Base-by-base conservation (phyloP, 2,329 filamentous ascomycete genomes). In the Magnaporthiopsis rhizophila region DNA sequence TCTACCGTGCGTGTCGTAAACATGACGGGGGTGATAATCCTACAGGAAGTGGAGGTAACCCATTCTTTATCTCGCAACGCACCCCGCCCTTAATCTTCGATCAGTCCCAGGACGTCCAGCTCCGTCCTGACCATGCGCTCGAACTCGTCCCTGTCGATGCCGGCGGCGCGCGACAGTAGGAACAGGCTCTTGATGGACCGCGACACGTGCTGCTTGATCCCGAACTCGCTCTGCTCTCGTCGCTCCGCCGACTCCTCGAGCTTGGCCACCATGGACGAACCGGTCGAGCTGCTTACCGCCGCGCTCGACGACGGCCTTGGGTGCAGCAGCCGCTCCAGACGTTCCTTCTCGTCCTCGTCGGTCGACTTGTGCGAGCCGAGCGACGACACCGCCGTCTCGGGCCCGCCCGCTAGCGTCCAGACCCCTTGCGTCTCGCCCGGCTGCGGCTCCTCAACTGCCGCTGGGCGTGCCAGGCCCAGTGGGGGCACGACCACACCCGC, bases 161-260 rank as follows among this genome's bases (percentile, higher is more conserved):
- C 90, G 28, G 86, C 86, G 1, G 87, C 83, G 58, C 83, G 84
- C 30, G 90, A 87, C 67, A 95, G 76, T 68, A 89, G 77, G 74
- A 86, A 94, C 68, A 95, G 75, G 74, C 89, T 92, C 79, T 91
- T 89, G 64, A 95, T 84, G 71, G 87, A 90, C 11, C 89, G 87
- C 50, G 87, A 88, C 59, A 95, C 86, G 75, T 94, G 90, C 75
- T 92, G 88, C 74, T 89, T 90, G 64, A 95, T 85, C 18, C 87
- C 89, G 64, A 89, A 84, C 75, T 92, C 89, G 64, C 81, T 85
- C 69, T 87, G 84, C 65, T 86, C 85, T 69, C 83, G 82, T 67
- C 79, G 80, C 56, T 79, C 80, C 2, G 83, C 84, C 21, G 77
- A 79, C 61, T 81, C 80, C 69, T 88, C 85, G 34, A 87, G 80